Conservation (phyloP, 495 filamentous ascomycete genomes). For the Aspergillus nanangensis region DNA sequence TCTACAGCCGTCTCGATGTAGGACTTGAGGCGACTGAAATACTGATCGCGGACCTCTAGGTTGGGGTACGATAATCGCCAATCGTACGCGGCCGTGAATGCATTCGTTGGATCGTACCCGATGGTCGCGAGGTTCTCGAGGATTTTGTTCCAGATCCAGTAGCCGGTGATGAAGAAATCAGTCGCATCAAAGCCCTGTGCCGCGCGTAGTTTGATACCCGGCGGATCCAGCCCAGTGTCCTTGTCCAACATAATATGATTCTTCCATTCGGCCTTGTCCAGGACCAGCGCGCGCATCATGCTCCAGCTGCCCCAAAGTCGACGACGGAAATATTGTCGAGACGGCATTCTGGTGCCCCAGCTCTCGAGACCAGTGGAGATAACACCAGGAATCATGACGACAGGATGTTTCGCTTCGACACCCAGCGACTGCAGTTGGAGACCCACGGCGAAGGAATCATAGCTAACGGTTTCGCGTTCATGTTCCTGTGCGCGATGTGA, state of each 20-base stretch:
- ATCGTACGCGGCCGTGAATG: conserved; percentile 93
- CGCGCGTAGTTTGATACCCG: conserved; percentile 85
- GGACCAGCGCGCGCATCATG: conserved; percentile 92
- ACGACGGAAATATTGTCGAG: conserved; percentile 87
- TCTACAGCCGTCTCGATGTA: conserved; percentile 80
- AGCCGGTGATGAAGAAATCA: conserved; percentile 80
- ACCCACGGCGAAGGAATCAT: conserved; percentile 90
- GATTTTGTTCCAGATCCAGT: conserved; percentile 99
- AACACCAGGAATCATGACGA: conserved; percentile 96
- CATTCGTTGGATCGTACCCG: conserved; percentile 94
- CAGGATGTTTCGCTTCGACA: conserved; percentile 74
- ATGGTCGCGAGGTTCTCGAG: conserved; percentile 92
- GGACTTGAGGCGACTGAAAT: conserved; percentile 82
- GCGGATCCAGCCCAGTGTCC: conserved; percentile 84
- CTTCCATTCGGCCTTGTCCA: conserved; percentile 94
- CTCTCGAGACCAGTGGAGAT: conserved; percentile 96
- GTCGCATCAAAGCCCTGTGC: conserved; percentile 97
- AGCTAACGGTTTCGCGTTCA: conserved; percentile 81
- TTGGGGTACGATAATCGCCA: conserved; percentile 94
- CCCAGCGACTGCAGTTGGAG: conserved; percentile 79
- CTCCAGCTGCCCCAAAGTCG: conserved; percentile 95
- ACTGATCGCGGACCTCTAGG: conserved; percentile 84
- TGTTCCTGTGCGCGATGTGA: conserved; percentile 54
- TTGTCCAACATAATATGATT: conserved; percentile 95
- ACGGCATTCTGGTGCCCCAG: conserved; percentile 82